phyloP scores from a whole-genome alignment of 208 protist species.

The Trypanosoma congolense region DNA sequence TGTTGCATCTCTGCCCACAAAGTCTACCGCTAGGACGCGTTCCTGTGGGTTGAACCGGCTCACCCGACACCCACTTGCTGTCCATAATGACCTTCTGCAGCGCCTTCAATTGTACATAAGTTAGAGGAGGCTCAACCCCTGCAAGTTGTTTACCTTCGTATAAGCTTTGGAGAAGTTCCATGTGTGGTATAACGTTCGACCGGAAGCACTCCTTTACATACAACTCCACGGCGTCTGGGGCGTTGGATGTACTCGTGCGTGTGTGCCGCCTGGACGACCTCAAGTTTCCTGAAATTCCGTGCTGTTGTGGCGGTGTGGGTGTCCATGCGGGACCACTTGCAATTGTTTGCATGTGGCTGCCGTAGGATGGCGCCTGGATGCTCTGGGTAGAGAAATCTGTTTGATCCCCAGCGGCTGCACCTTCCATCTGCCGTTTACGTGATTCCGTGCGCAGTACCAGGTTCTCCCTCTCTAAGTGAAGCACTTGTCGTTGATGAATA shows the following conservation, averaged over 20 bases:
- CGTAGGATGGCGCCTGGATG: too few relatives aligned
- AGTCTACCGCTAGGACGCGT: neutral
- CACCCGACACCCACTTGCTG: neutral
- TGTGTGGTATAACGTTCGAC: slow-evolving; percentile 16
- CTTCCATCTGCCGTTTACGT: neutral
- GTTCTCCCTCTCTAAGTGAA: slow-evolving; percentile 26
- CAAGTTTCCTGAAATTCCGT: neutral
- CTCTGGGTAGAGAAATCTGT: too few relatives aligned
- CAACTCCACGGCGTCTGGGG: neutral
- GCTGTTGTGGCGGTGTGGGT: too few relatives aligned
- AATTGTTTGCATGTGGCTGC: too few relatives aligned
- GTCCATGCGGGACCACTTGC: too few relatives aligned
- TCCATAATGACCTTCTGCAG: slow-evolving; percentile 14
- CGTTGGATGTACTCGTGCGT: neutral
- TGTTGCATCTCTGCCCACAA: neutral
- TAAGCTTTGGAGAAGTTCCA: slow-evolving; percentile 30
- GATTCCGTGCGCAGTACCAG: slow-evolving; percentile 14
- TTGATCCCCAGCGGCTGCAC: neutral
- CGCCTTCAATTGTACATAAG: slow-evolving; percentile 21
- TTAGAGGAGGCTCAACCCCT: slow-evolving; percentile 24
- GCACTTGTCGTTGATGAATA: slow-evolving; percentile 15
- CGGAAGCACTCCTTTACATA: slow-evolving; percentile 26
- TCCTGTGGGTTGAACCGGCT: neutral
- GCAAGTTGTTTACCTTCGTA: slow-evolving; percentile 18
- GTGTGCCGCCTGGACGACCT: neutral